Evolutionary conservation across 768 basidiomycete genomes (phyloP), one percentile per base, ranked within the genome.

Genomic region (Trametes cinnabarina): DNA sequence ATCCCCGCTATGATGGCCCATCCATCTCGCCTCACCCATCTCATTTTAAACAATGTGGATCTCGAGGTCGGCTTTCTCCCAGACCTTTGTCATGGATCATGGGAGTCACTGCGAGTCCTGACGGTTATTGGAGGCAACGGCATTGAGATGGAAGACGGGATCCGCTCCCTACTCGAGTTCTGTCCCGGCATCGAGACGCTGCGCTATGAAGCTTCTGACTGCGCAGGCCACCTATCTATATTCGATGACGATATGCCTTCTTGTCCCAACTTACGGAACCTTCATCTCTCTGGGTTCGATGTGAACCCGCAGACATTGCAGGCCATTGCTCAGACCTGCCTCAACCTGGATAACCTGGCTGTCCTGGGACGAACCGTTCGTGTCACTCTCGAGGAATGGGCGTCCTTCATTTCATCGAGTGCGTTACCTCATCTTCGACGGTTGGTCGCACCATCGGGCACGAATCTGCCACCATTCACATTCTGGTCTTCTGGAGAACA

Each of bases 11-110:
- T 70, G n/a, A 66, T 71, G 35, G 65, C 73, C 37, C 75, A 71
- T 51, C 64, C 71, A 2, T 62, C 78, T 23, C 62, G 69, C 34
- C 68, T 82, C 49, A 64, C 71, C 11, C 68, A 75, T 25, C 70
- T 83, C 46, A 62, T 72, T 25, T 71, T 84, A 40, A 75, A 80
- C 47, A 68, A 79, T 57, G 77, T 83, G 51, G 66, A 72, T 32
- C 66, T 83, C 44, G 61, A 73, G 26, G 57, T 66, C 35, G 82
- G 81, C 11, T 71, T 72, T 57, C 63, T 83, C n/a, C 62, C 69
- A 14, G 68, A 77, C 42, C 66, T 83, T 25, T 60, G 78, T 25
- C 66, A 60, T 39, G 67, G 63, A 19, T 73, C 66, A 3, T 65
- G 75, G n/a, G 60, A 65, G 3, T 57, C 66, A 9, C 63, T 83